A percentile compares a stretch with the other conserved stretches of the same genome.
These are phyloP conservation scores for Monosporascus sp. DNA, from an alignment of 2,329 filamentous ascomycete species.

Conservation along the genomic window DNA sequence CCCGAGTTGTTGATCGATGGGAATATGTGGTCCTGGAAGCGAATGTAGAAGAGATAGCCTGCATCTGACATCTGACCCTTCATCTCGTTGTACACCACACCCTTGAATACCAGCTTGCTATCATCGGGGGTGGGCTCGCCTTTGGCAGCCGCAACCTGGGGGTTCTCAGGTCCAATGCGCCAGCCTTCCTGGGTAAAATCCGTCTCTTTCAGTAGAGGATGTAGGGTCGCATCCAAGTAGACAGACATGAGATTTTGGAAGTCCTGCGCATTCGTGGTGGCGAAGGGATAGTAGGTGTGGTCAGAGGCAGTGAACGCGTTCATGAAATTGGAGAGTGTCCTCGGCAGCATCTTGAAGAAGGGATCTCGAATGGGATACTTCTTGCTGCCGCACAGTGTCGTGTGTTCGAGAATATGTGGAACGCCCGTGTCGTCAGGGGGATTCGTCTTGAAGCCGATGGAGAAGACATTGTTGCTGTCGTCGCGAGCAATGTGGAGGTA, in stretches of 20 bases:
- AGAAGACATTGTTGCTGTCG: slow-evolving; percentile 98
- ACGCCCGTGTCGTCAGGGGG: slow-evolving; percentile 94
- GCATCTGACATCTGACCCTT: slow-evolving; percentile 98
- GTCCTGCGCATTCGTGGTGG: slow-evolving; percentile 91
- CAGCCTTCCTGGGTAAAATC: slow-evolving; percentile 97
- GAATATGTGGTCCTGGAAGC: slow-evolving; percentile 91
- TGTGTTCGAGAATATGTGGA: slow-evolving; percentile 96
- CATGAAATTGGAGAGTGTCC: slow-evolving; percentile 99
- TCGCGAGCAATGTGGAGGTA: slow-evolving; percentile 93
- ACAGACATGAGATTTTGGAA: slow-evolving; percentile 95
- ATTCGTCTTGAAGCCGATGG: slow-evolving; percentile 98
- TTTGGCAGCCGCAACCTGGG: slow-evolving; percentile 45
- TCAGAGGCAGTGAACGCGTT: slow-evolving; percentile 96
- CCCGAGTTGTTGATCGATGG: slow-evolving; percentile 95
- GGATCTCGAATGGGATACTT: slow-evolving; percentile 98
- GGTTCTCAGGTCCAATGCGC: slow-evolving; percentile 91
- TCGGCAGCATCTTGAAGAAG: slow-evolving; percentile 99
- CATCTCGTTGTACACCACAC: slow-evolving; percentile 99
- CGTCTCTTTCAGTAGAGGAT: slow-evolving; percentile 80
- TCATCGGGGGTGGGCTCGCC: slow-evolving; percentile 45
- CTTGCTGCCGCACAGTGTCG: slow-evolving; percentile 89
- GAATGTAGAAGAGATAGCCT: slow-evolving; percentile 91
- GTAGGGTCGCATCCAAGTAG: slow-evolving; percentile 89
- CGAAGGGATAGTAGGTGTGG: slow-evolving; percentile 96
- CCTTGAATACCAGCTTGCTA: slow-evolving; percentile 83